Evolutionary conservation across 2,329 filamentous ascomycete genomes (phyloP).

Genomic region (Boeremia lycopersici): DNA sequence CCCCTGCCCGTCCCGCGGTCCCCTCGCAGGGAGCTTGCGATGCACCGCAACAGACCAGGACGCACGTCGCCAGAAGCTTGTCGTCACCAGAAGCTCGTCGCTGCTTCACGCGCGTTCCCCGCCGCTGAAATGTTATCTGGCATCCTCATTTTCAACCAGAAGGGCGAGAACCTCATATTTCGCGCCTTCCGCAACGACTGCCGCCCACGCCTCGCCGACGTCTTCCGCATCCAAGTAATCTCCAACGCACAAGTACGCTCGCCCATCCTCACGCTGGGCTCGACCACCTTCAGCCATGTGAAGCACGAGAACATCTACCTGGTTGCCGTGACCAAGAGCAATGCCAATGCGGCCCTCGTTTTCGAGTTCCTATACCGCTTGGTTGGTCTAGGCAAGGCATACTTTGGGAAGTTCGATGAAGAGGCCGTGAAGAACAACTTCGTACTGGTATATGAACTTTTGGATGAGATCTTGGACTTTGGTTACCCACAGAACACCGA

Average conservation of each 20-base stretch:
- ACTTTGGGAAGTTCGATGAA: slow-evolving; percentile 99
- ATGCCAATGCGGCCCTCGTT: slow-evolving; percentile 96
- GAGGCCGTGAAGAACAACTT: slow-evolving; percentile 99
- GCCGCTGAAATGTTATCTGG: slow-evolving; percentile 79
- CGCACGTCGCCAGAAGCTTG: slow-evolving; percentile 1
- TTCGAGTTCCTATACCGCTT: slow-evolving; percentile 98
- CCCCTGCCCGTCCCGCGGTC: slow-evolving; percentile 9
- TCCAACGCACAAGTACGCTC: slow-evolving; percentile 97
- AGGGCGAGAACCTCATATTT: slow-evolving; percentile 99
- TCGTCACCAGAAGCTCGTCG: neutral
- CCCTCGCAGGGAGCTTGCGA: slow-evolving; percentile 13
- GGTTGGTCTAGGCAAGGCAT: slow-evolving; percentile 87
- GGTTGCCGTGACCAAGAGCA: slow-evolving; percentile 97
- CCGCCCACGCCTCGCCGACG: slow-evolving; percentile 93
- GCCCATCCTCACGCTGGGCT: slow-evolving; percentile 94
- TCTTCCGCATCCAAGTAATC: slow-evolving; percentile 99
- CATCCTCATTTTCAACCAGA: slow-evolving; percentile 98
- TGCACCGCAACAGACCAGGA: slow-evolving; percentile 3
- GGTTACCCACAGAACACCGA: slow-evolving; percentile 99
- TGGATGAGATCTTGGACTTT: slow-evolving; percentile 98
- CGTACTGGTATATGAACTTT: slow-evolving; percentile 94
- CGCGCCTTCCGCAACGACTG: slow-evolving; percentile 98
- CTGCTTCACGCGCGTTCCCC: neutral
- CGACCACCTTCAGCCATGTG: slow-evolving; percentile 98
- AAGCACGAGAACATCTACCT: slow-evolving; percentile 99